These are phyloP conservation scores for Bertia moriformis DNA, from an alignment of 2,329 filamentous ascomycete species.

Conservation along the genomic window DNA sequence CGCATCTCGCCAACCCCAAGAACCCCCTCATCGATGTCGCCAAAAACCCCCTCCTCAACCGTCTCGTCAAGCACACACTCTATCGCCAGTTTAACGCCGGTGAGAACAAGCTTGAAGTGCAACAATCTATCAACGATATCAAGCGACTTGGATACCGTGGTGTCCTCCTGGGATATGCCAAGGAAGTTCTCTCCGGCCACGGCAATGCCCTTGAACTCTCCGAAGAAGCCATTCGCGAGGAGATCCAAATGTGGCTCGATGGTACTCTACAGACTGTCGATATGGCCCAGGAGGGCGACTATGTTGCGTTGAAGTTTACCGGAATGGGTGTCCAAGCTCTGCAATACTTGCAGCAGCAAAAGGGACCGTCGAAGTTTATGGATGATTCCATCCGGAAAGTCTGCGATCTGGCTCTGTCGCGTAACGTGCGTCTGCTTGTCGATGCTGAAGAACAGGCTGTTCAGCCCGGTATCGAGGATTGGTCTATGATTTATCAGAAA, in stretches of 20 bases:
- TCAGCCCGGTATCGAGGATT: constrained; percentile 67
- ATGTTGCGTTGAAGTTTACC: constrained; percentile 62
- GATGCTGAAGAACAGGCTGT: constrained; percentile 74
- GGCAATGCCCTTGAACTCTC: neutral
- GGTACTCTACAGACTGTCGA: constrained; percentile 5
- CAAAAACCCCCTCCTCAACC: neutral
- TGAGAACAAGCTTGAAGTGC: constrained; percentile 1
- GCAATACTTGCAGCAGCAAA: constrained; percentile 45
- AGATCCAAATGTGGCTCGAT: constrained; percentile 1
- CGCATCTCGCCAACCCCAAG: neutral
- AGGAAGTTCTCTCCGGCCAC: neutral
- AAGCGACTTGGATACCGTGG: neutral
- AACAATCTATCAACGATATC: neutral
- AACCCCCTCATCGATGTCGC: neutral
- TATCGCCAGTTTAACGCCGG: constrained; percentile 1
- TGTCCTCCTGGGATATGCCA: neutral
- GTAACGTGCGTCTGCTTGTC: constrained; percentile 62
- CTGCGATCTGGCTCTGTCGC: constrained; percentile 55
- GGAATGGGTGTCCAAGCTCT: constrained; percentile 67
- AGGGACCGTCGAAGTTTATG: constrained; percentile 49
- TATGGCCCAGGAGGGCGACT: constrained; percentile 31
- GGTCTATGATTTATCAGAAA: constrained; percentile 64
- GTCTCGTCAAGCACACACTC: neutral
- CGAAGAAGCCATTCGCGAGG: neutral
- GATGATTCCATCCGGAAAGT: constrained; percentile 58